phyloP scores from a whole-genome alignment of 2,329 filamentous ascomycete genomes.

The Fusarium albidum region DNA sequence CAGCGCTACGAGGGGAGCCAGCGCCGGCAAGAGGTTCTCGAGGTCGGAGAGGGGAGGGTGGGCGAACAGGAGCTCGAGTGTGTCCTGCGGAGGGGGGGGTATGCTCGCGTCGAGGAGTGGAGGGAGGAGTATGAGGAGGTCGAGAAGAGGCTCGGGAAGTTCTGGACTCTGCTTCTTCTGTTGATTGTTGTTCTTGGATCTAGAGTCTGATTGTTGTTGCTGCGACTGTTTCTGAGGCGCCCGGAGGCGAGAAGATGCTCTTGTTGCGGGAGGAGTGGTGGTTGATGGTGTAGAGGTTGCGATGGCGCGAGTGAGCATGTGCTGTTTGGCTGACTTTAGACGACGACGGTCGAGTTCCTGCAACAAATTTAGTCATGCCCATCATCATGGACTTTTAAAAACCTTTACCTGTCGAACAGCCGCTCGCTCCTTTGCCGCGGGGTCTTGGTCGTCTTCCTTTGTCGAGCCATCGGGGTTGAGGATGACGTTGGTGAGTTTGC shows the following conservation, averaged over 20 bases:
- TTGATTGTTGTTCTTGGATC: constrained; percentile 26
- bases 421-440: constrained; percentile 58
- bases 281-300: constrained; percentile 52
- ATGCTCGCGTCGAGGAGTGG: constrained; percentile 52
- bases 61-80: constrained; percentile 55
- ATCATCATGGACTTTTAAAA: not conserved
- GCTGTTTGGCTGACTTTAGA: constrained; percentile 55
- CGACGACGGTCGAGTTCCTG: constrained; percentile 61
- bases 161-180: too few relatives aligned
- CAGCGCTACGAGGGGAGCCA: constrained; percentile 57
- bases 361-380: not conserved
- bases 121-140: constrained; percentile 64
- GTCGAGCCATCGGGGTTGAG: constrained; percentile 67
- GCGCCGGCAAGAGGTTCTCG: constrained; percentile 55
- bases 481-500: constrained; percentile 59
- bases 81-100: constrained; percentile 45
- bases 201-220: constrained; percentile 34
- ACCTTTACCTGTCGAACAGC: constrained; percentile 56
- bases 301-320: constrained; percentile 61
- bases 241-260: constrained; percentile 39
- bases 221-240: constrained; percentile 15
- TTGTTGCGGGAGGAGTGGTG: constrained; percentile 33
- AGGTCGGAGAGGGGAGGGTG: constrained; percentile 59
- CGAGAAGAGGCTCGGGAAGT: constrained; percentile 57
- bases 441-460: constrained; percentile 59